phyloP scores from a whole-genome alignment of 2,329 filamentous ascomycete genomes.

The Aspergillus udagawae region DNA sequence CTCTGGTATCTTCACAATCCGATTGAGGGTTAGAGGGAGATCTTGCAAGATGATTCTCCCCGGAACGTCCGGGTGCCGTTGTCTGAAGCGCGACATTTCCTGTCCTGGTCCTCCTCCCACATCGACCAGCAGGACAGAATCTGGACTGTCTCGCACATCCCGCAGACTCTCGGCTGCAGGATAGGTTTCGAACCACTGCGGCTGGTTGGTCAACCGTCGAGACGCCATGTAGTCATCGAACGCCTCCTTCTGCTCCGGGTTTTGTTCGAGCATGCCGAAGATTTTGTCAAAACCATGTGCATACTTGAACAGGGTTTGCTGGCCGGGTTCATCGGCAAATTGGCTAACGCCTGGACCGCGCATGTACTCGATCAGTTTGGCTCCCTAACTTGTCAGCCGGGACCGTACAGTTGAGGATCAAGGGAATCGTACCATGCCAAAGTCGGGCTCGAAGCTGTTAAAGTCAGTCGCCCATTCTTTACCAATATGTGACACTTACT shows the following conservation, averaged over 20 bases:
- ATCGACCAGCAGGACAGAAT: constrained; percentile 34
- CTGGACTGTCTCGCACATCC: not conserved
- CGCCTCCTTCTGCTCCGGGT: constrained; percentile 14
- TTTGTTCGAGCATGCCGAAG: constrained; percentile 14
- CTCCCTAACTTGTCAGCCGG: not conserved
- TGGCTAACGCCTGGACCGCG: constrained; percentile 11
- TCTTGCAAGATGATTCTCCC: constrained; percentile 49
- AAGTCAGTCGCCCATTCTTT: not conserved
- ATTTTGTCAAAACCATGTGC: constrained; percentile 12
- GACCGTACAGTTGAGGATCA: not conserved
- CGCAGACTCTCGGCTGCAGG: constrained; percentile 7
- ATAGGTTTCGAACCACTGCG: constrained; percentile 18
- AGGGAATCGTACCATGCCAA: constrained; percentile 5
- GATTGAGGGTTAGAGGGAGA: constrained; percentile 34
- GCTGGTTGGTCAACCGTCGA: constrained; percentile 9
- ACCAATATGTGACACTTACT: constrained; percentile 3
- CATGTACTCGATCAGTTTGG: constrained; percentile 14
- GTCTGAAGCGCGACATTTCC: constrained; percentile 33
- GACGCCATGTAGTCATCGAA: constrained; percentile 19
- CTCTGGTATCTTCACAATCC: constrained; percentile 7
- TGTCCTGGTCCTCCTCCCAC: constrained; percentile 41
- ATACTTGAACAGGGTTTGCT: constrained; percentile 13
- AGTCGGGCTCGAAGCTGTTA: constrained; percentile 6
- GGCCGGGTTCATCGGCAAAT: constrained; percentile 2
- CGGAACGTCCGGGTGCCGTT: constrained; percentile 31